Evolutionary conservation across 169 alveolate species (phyloP), one percentile per base, ranked within the genome.

Genomic region (Cryptosporidium canis): DNA sequence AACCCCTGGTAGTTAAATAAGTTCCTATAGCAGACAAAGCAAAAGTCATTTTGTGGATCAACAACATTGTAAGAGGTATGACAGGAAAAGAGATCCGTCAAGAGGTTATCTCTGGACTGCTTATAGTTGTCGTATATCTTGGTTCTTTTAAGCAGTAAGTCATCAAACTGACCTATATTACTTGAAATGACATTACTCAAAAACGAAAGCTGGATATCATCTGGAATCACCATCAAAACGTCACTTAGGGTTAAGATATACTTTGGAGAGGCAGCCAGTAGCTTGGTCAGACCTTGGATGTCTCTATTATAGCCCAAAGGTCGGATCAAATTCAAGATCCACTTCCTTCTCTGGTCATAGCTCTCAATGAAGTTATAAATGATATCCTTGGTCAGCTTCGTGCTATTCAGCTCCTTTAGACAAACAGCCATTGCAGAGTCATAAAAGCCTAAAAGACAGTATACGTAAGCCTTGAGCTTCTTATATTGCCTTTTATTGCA

Each of bases 261-360:
- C 51, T 63, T 55, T 44, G 87, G 87, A 4, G 87, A 77, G 18
- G 87, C 87, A n/a, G 65, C 43, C 16, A 77, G 72, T 8, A 77
- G 51, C 16, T 63, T 77, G n/a, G 72, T 58, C 24, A 77, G n/a
- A 8, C 87, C 72, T 44, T 56, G 66, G 18, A 77, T 77, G 31
- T 77, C 87, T 24, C 71, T 39, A 24, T 77, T 58, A 21, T 77
- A 43, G 12, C 77, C 87, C 16, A 77, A 63, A 58, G 87, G 87
- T 48, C 44, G 55, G 18, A 77, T 77, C 55, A 77, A 41, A 41
- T 61, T 61, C 53, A 77, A 61, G 0, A 77, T 58, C 87, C 87
- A 77, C 35, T 61, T 77, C 44, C 87, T 77, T 35, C 84, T 70
- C 27, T 39, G 71, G 47, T 61, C 48, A 61, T 27, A 35, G 33